phyloP scores from a whole-genome alignment of 1,284 basidiomycete genomes.

The Tilletia walkeri region DNA sequence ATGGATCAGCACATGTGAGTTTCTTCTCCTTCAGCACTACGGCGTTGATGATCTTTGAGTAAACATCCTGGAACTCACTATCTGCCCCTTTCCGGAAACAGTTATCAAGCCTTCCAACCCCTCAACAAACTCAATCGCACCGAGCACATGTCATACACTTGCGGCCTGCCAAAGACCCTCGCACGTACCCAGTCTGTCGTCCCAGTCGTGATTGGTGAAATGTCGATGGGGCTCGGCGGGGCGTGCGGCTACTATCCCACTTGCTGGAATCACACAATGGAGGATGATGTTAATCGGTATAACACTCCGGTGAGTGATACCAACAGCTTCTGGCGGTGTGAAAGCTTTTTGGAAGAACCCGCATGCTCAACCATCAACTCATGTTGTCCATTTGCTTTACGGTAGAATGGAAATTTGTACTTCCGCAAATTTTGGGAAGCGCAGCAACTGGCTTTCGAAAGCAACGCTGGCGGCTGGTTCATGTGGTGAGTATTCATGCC shows the following conservation, averaged over 20 bases:
- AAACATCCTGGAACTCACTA: not conserved
- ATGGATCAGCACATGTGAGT: conserved; percentile 23
- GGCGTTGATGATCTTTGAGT: not conserved
- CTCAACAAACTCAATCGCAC: not conserved
- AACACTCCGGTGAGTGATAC: not conserved
- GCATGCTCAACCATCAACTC: not conserved
- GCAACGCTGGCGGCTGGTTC: conserved; percentile 1
- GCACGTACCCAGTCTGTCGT: not conserved
- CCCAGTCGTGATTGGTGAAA: conserved; percentile 25
- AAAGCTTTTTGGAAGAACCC: not conserved
- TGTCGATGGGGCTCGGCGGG: not conserved
- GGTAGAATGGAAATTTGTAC: not conserved
- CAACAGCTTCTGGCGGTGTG: too few relatives aligned
- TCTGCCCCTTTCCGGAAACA: not conserved
- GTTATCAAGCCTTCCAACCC: conserved; percentile 22
- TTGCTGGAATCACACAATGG: not conserved
- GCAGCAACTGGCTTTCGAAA: not conserved
- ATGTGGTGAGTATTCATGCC: not conserved
- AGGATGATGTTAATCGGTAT: not conserved
- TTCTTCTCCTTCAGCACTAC: not conserved
- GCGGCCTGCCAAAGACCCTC: not conserved
- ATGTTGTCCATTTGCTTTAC: not conserved
- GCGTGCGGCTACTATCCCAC: not conserved
- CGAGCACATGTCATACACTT: conserved; percentile 23
- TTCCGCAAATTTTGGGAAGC: not conserved